Conservation (phyloP, 1,284 basidiomycete species). For the Ceratobasidium sp. region DNA sequence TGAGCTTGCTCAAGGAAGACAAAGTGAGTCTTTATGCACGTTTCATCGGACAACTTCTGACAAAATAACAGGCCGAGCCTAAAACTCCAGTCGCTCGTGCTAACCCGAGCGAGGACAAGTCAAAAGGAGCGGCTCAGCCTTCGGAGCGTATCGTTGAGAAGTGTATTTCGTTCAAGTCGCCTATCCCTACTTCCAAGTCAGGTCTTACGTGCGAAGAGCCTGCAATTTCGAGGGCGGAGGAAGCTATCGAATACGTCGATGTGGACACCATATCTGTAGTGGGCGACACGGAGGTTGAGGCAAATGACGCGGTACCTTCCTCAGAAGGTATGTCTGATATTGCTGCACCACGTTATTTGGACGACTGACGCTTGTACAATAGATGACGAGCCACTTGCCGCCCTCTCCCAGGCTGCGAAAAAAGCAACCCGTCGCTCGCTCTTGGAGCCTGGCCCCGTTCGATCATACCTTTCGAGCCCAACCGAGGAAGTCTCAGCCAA, state of each 20-base stretch:
- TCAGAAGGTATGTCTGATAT: slow-evolving; percentile 12
- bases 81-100: not conserved
- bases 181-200: not conserved
- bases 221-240: no score
- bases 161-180: not conserved
- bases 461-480: not conserved
- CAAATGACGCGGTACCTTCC: not conserved
- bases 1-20: not conserved
- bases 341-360: not conserved
- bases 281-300: not conserved
- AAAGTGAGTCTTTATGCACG: not conserved
- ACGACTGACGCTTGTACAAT: not conserved
- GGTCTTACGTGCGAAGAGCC: no score
- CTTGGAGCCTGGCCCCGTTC: not conserved
- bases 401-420: slow-evolving; percentile 33
- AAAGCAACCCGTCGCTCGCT: slow-evolving; percentile 11
- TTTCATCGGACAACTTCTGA: not conserved
- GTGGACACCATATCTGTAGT: not conserved
- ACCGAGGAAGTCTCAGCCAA: not conserved
- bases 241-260: not conserved
- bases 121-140: not conserved
- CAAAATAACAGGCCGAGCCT: not conserved
- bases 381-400: slow-evolving; percentile 21
- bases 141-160: no score
- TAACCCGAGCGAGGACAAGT: not conserved